Percentiles rank a stretch among this genome's conserved stretches.
These are phyloP conservation scores for Halenospora varia DNA, from an alignment of 495 filamentous ascomycete genomes.

Conservation along the genomic window DNA sequence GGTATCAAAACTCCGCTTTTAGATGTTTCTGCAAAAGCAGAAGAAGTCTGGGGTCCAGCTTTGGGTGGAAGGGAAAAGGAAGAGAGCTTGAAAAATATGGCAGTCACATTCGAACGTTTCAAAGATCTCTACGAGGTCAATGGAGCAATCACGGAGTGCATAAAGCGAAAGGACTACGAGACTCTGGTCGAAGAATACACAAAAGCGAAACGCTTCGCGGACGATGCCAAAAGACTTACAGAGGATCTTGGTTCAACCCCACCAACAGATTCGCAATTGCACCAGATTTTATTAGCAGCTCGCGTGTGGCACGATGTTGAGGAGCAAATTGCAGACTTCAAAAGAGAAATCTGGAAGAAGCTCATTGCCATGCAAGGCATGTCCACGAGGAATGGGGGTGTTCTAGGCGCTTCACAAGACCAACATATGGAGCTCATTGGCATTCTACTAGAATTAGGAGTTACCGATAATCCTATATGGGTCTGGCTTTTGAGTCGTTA, in stretches of 20 bases:
- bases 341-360: slow-evolving; percentile 80
- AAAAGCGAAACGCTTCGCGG: slow-evolving; percentile 68
- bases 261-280: slow-evolving; percentile 69
- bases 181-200: slow-evolving; percentile 80
- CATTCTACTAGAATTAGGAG: slow-evolving; percentile 83
- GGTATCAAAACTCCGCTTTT: slow-evolving; percentile 83
- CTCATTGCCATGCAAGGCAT: slow-evolving; percentile 53
- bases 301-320: slow-evolving; percentile 95
- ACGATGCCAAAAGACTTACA: slow-evolving; percentile 63
- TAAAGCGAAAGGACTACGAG: slow-evolving; percentile 87
- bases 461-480: slow-evolving; percentile 94
- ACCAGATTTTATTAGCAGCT: slow-evolving; percentile 80
- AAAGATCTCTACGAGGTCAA: slow-evolving; percentile 77
- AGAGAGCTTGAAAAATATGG: slow-evolving; percentile 71
- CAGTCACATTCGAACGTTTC: slow-evolving; percentile 69
- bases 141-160: slow-evolving; percentile 71
- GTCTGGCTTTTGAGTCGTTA: slow-evolving; percentile 87
- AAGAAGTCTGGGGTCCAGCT: slow-evolving; percentile 95
- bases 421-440: slow-evolving; percentile 88
- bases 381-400: slow-evolving; percentile 37
- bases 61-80: slow-evolving; percentile 90
- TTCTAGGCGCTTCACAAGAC: slow-evolving; percentile 53
- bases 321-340: slow-evolving; percentile 77
- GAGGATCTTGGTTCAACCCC: slow-evolving; percentile 43
- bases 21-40: slow-evolving; percentile 87